Evolutionary conservation across 306 rosid genomes (phyloP).

Genomic region (cucumber (Cucumis sativus)): DNA sequence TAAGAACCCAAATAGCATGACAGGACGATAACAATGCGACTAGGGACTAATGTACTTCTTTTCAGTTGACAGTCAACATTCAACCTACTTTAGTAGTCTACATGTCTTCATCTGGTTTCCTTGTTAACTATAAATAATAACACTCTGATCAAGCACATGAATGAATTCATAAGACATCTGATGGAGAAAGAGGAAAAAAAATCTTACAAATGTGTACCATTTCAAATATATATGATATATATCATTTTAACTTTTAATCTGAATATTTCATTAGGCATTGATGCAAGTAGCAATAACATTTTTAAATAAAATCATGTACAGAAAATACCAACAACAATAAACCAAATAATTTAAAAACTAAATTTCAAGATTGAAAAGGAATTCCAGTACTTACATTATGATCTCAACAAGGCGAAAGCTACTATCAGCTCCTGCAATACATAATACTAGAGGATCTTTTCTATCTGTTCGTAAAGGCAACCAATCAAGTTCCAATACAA

Average conservation of each 20-base stretch:
- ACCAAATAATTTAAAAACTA: not conserved
- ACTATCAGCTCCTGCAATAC: constrained; percentile 99
- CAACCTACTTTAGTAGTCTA: not conserved
- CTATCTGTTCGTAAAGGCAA: constrained; percentile 79
- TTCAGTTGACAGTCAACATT: not conserved
- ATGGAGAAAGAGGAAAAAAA: not conserved
- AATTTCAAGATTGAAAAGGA: constrained; percentile 5
- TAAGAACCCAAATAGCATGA: not conserved
- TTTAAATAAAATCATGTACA: not conserved
- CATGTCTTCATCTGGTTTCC: not conserved
- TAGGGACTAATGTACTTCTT: not conserved
- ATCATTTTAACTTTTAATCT: not conserved
- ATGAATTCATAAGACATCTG: not conserved
- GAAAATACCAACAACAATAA: not conserved
- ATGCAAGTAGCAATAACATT: not conserved
- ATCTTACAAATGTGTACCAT: not conserved
- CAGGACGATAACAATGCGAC: not conserved
- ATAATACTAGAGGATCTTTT: constrained; percentile 73
- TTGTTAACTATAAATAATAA: not conserved
- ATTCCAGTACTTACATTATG: constrained; percentile 38
- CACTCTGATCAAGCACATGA: not conserved
- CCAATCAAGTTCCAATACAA: constrained; percentile 96
- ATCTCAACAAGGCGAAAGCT: constrained; percentile 87
- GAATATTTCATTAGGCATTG: not conserved
- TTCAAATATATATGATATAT: not conserved